Evolutionary conservation across 768 basidiomycete species (phyloP), one percentile per base, ranked within the genome.

Genomic region (Auricularia cornea): DNA sequence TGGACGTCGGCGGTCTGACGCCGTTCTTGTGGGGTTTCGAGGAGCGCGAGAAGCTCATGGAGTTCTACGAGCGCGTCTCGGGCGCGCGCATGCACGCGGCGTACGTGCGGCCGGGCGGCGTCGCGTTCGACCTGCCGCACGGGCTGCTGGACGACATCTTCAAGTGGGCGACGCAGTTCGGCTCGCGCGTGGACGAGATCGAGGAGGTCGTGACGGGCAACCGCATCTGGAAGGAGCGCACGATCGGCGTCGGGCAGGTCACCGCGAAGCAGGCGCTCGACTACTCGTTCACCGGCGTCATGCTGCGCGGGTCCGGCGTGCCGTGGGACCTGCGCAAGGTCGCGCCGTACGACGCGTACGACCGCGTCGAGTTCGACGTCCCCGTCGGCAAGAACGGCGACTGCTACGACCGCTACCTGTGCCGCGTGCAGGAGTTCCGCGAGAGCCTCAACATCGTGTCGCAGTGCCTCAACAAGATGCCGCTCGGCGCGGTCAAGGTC

Each of bases 21-120:
- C 96, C 96, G 40, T 99, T 98, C 87, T 81, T 99, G 32, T 99
- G 96, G 94, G 96, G 96, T 69, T 98, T 98, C 81, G 96, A 98
- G 77, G 96, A 99, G 76, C 93, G 96, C 62, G 96, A 98, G 79
- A 99, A 99, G 81, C 86, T 98, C 66, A 98, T 98, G 96, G 96
- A 99, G 73, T 99, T 98, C 78, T 99, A 99, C 75, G 96, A 99
- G 77, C 94, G 96, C 63, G 96, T 98, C 44, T 98, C 95, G 10
- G 96, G 96, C 67, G 96, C 96, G 3, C 94, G 96, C 62, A 83
- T 99, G 70, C 96, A 99, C 71, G 87, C 94, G 4, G 96, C 96
- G n/a, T 99, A 98, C 73, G 89, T 98, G 59, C 90, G 96, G 65
- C 96, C 96, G 1, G 96, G 96, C 65, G 96, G 54, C 30, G 96